A percentile compares a stretch with the other conserved stretches of the same genome.
Conservation (phyloP, 371 early-diverging fungal species). For the Mortierella sp. region DNA sequence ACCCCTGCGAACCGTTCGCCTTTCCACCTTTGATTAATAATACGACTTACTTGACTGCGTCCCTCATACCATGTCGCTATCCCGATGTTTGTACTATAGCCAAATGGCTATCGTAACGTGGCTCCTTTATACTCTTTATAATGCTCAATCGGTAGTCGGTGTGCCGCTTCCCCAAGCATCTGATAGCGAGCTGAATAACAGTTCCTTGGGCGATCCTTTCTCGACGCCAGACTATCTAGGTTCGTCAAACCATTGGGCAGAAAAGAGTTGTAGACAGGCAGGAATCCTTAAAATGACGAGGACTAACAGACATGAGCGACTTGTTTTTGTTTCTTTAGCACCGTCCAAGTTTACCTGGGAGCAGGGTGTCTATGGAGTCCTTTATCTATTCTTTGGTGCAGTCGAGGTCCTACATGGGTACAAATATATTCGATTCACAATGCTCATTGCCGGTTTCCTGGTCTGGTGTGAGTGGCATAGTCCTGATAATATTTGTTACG, state of each 20-base stretch:
- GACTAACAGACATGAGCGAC: too few species aligned
- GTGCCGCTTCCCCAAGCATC: constrained; percentile 18
- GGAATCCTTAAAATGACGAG: too few species aligned
- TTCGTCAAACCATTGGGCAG: background rate
- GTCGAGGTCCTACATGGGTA: constrained; percentile 56
- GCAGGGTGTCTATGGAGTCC: constrained; percentile 48
- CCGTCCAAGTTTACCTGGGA: constrained; percentile 53
- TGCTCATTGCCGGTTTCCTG: constrained; percentile 54
- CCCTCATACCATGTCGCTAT: background rate
- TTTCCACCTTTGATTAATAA: background rate
- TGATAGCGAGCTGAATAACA: background rate
- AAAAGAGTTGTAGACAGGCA: background rate
- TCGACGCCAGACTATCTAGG: constrained; percentile 39
- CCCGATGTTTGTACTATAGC: background rate
- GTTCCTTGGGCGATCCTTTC: constrained; percentile 30
- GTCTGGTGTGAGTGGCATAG: constrained; percentile 55
- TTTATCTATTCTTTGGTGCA: constrained; percentile 45
- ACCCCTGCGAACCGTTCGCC: background rate
- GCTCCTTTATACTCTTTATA: constrained; percentile 13
- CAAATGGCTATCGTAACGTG: constrained; percentile 5
- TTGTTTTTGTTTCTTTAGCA: constrained; percentile 11
- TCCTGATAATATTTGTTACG: too few species aligned
- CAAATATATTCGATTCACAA: constrained; percentile 57
- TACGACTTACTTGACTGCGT: too few species aligned
- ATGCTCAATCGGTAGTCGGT: constrained; percentile 1